These are phyloP conservation scores for Talaromyces sp. DNA, from an alignment of 2,329 filamentous ascomycete species.

Conservation along the genomic window DNA sequence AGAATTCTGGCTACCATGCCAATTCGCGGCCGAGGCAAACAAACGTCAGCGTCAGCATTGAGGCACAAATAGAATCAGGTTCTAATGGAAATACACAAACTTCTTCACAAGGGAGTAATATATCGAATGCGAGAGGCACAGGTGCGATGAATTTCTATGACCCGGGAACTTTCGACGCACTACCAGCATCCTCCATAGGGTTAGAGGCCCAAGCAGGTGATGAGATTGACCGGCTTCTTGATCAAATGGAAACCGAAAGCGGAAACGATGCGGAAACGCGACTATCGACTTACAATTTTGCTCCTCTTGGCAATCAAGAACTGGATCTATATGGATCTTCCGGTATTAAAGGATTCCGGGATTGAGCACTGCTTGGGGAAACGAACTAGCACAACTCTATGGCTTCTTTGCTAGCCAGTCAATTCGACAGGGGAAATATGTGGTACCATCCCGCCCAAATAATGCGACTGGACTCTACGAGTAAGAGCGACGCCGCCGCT, in stretches of 20 bases:
- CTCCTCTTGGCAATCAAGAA: background rate
- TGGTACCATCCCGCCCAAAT: background rate
- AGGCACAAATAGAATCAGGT: constrained; percentile 17
- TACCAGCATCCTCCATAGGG: constrained; percentile 10
- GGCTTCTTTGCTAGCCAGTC: background rate
- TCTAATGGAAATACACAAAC: constrained; percentile 12
- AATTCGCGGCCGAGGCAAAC: constrained; percentile 25
- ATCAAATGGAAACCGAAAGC: constrained; percentile 32
- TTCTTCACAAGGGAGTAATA: constrained; percentile 15
- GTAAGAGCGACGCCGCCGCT: background rate
- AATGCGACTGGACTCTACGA: background rate
- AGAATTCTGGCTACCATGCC: constrained; percentile 39
- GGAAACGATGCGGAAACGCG: constrained; percentile 29
- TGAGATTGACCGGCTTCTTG: constrained; percentile 35
- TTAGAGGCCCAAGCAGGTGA: constrained; percentile 31
- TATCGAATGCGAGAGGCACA: background rate
- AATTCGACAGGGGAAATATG: background rate
- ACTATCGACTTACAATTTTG: constrained; percentile 8
- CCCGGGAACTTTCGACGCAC: background rate
- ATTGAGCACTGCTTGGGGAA: background rate
- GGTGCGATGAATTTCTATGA: background rate
- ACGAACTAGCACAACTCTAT: background rate
- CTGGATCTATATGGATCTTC: background rate
- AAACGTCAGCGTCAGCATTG: constrained; percentile 17
- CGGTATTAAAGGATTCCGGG: background rate